Conservation (phyloP, 495 filamentous ascomycete species). For the Daldinia grandis region DNA sequence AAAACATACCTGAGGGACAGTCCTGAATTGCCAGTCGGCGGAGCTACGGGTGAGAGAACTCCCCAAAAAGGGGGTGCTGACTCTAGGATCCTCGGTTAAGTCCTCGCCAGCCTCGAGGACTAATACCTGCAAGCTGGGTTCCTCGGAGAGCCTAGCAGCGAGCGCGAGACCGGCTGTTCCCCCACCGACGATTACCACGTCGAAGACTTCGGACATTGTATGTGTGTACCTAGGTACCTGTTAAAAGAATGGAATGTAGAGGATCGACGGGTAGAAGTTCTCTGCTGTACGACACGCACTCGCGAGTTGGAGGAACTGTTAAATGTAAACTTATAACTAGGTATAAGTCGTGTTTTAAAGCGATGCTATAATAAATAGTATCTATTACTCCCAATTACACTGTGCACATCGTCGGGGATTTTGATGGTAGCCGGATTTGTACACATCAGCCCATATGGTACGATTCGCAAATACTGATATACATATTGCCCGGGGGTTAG, state of each 20-base stretch:
- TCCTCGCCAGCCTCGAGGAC: slow-evolving; percentile 60
- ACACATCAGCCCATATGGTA: not conserved
- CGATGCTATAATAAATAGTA: not conserved
- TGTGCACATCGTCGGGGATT: not conserved
- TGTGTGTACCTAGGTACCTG: too few species aligned
- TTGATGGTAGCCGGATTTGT: not conserved
- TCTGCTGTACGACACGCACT: not conserved
- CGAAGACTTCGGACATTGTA: not conserved
- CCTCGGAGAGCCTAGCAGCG: slow-evolving; percentile 58
- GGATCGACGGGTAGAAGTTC: not conserved
- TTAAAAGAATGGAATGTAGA: not conserved
- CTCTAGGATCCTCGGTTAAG: not conserved
- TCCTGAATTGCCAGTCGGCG: not conserved
- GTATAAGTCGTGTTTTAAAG: not conserved
- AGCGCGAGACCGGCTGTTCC: slow-evolving; percentile 45
- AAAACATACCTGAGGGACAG: not conserved
- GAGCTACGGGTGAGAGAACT: not conserved
- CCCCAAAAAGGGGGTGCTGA: not conserved
- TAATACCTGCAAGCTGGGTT: slow-evolving; percentile 51
- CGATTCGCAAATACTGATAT: not conserved
- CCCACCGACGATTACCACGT: slow-evolving; percentile 2
- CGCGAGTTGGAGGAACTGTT: not conserved
- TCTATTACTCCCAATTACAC: not conserved
- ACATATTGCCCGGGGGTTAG: not conserved
- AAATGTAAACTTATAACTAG: not conserved